A percentile compares a stretch with the other conserved stretches of the same genome.
Conservation (phyloP, 1,139 yeast species). For the Waltiozyma sp. region DNA sequence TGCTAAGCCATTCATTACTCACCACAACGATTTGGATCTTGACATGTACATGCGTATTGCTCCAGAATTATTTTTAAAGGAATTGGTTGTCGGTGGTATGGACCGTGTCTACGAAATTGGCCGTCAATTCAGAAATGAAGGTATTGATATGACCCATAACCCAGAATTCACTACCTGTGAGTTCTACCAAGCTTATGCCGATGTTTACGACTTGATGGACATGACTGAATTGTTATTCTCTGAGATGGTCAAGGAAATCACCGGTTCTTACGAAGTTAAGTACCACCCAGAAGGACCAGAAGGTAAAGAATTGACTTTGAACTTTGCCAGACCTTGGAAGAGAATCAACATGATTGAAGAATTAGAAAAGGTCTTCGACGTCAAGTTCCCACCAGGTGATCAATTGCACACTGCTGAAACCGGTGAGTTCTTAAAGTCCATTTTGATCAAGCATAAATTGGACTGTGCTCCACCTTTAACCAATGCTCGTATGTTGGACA, state of each 20-base stretch:
- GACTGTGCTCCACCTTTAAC: constrained; percentile 96
- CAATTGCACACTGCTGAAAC: constrained; percentile 91
- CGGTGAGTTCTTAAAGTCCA: constrained; percentile 75
- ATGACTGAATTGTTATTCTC: constrained; percentile 89
- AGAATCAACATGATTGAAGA: constrained; percentile 96
- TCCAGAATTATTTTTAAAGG: constrained; percentile 93
- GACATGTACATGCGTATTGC: constrained; percentile 98
- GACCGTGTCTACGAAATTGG: constrained; percentile 98
- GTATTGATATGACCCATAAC: constrained; percentile 95
- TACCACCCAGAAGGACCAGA: constrained; percentile 90
- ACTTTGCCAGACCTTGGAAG: constrained; percentile 97
- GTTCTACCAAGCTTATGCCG: constrained; percentile 91
- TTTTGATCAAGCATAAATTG: constrained; percentile 68
- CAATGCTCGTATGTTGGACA: constrained; percentile 97
- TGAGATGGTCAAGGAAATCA: constrained; percentile 93
- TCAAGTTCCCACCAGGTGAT: constrained; percentile 92
- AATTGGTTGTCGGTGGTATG: constrained; percentile 96
- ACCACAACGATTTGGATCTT: constrained; percentile 93
- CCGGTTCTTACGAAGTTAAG: constrained; percentile 74
- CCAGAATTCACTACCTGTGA: constrained; percentile 98
- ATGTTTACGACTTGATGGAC: constrained; percentile 91
- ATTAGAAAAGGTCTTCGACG: constrained; percentile 76
- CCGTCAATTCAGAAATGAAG: constrained; percentile 98
- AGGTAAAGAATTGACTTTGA: constrained; percentile 57
- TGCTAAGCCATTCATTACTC: constrained; percentile 95